Base-by-base conservation (phyloP, 257 asterid genomes). In the Thymus mandschuricus region DNA sequence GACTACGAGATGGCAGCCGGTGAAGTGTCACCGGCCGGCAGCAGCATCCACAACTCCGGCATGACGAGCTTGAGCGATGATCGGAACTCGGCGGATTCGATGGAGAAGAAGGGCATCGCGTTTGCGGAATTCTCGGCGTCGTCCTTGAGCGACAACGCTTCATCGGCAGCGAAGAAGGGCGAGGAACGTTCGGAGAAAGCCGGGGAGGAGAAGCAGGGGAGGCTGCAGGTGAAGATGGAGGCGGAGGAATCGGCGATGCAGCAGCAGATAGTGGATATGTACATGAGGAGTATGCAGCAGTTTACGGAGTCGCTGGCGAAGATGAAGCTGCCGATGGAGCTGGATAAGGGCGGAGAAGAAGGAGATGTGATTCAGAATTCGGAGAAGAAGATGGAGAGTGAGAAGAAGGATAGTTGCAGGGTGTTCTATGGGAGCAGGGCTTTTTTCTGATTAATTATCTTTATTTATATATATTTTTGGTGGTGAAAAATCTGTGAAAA, bases 351-450 rank as follows among this genome's bases (percentile, higher is more conserved):
- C 13, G 73, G 29, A 21, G 78, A 72, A 4, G 66, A 55, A 11
- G 79, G 80, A 10, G 77, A 76, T 74, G 52, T 66, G 40, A 49
- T 70, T 48, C 78, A 73, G 57, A 68, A 73, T n/a, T 41, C 45
- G 27, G 66, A 76, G 5, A 71, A 72, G 50, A 63, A 83, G 15
- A 60, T 67, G 4, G 82, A 82, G 60, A 62, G 69, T 15, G 83
- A 83, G 49, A 79, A 72, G 45, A 88, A 44, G 76, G 87, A 83
- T 13, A 68, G 64, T 73, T 75, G 87, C 46, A 85, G 89, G 78
- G 93, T 90, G 69, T 90, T 90, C 67, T 90, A 90, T 79, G 97
- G 97, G 2, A 88, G 97, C 82, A 80, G 96, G 64, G 97, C 96
- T 3, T 90, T 90, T 82, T 90, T 90, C 73, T 90, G 10, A 29